Evolutionary conservation across 2,329 filamentous ascomycete genomes (phyloP).

Genomic region (Tolypocladium endophyticum): DNA sequence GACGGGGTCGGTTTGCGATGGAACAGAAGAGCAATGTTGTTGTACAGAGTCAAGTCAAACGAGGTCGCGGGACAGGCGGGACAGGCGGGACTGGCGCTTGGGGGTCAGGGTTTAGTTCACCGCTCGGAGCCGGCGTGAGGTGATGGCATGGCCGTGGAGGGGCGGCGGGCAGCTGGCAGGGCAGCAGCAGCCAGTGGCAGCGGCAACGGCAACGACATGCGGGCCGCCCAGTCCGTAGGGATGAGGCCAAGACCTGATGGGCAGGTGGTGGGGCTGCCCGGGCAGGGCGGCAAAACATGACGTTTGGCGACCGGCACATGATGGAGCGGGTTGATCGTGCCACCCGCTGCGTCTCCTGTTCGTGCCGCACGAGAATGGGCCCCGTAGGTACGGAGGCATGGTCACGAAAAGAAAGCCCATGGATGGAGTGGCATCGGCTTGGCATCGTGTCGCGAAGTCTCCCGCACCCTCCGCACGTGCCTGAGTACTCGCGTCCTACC

Average conservation of each 20-base stretch:
- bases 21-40: not conserved
- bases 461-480: no score
- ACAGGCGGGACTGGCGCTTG: not conserved
- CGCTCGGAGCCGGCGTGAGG: not conserved
- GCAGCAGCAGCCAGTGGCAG: not conserved
- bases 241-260: not conserved
- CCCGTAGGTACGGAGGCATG: no score
- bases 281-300: not conserved
- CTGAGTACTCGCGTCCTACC: no score
- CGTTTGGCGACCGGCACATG: not conserved
- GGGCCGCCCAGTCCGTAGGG: not conserved
- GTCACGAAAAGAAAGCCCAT: no score
- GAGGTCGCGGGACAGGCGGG: not conserved
- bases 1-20: not conserved
- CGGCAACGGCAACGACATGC: not conserved
- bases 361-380: not conserved
- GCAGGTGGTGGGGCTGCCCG: not conserved
- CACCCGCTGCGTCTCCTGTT: not conserved
- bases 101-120: not conserved
- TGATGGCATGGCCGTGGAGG: not conserved
- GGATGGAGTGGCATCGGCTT: no score
- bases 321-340: not conserved
- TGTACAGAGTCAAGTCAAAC: not conserved
- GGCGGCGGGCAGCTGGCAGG: not conserved
- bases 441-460: no score